Evolutionary conservation across 768 basidiomycete genomes (phyloP).

Genomic region (Porphyrellus cyaneotinctus): DNA sequence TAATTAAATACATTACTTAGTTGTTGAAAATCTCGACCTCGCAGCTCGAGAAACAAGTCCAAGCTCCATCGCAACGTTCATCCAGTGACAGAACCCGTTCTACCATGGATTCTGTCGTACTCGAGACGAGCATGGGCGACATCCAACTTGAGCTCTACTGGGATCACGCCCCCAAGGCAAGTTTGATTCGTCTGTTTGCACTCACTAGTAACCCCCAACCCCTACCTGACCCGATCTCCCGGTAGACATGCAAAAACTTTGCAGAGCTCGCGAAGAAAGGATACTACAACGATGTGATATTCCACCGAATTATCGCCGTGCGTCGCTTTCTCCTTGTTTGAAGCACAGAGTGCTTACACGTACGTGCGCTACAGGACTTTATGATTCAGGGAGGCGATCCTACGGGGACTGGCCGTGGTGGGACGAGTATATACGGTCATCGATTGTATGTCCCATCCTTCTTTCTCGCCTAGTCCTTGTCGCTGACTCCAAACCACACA

Average conservation of each 20-base stretch:
- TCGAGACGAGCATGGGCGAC: slow-evolving; percentile 84
- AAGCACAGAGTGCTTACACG: neutral
- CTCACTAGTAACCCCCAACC: too few relatives aligned
- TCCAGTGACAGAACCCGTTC: too few relatives aligned
- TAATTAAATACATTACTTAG: too few relatives aligned
- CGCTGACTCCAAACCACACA: too few relatives aligned
- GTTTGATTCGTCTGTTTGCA: slow-evolving; percentile 1
- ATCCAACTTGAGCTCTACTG: slow-evolving; percentile 90
- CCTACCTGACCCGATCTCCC: neutral
- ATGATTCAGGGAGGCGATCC: slow-evolving; percentile 98
- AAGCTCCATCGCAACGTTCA: too few relatives aligned
- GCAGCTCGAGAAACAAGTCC: too few relatives aligned
- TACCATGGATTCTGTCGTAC: slow-evolving; percentile 55
- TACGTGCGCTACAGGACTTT: slow-evolving; percentile 60
- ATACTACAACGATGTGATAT: slow-evolving; percentile 87
- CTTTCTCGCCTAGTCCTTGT: too few relatives aligned
- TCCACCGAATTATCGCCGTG: slow-evolving; percentile 90
- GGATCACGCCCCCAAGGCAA: slow-evolving; percentile 78
- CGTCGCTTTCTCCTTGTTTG: neutral
- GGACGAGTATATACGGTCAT: slow-evolving; percentile 83
- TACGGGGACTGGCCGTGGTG: slow-evolving; percentile 91
- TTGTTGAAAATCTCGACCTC: too few relatives aligned
- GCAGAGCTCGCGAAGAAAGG: slow-evolving; percentile 84
- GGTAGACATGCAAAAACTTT: slow-evolving; percentile 93
- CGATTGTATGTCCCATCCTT: slow-evolving; percentile 60